phyloP scores from a whole-genome alignment of 108 stramenopile species.

The Nitzschia sp. region DNA sequence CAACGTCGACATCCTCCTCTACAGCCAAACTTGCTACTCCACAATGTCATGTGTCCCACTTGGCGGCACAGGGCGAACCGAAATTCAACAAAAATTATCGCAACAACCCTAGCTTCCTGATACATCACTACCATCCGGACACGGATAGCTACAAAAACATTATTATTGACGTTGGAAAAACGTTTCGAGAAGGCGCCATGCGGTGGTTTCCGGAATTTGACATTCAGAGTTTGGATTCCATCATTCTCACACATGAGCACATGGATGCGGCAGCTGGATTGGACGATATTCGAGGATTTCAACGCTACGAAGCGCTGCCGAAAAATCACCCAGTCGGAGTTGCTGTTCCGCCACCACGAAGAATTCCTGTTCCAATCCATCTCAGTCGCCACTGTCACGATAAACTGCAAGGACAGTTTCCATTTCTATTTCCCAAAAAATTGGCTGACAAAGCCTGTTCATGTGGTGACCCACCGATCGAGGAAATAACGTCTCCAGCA shows the following conservation, averaged over 20 bases:
- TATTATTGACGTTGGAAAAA: constrained; percentile 89
- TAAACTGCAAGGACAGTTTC: constrained; percentile 55
- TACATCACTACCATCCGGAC: constrained; percentile 41
- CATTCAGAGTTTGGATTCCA: constrained; percentile 66
- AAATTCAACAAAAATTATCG: constrained; percentile 81
- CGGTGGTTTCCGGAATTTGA: constrained; percentile 77
- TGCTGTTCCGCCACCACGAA: constrained; percentile 19
- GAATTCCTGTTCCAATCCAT: constrained; percentile 59
- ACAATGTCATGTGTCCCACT: constrained; percentile 54
- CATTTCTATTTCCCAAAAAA: constrained; percentile 66
- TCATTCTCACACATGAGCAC: constrained; percentile 84
- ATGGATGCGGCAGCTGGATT: constrained; percentile 81
- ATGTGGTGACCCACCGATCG: background rate
- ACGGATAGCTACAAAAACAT: constrained; percentile 42
- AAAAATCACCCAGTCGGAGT: background rate
- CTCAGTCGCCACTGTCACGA: constrained; percentile 53
- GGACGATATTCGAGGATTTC: constrained; percentile 86
- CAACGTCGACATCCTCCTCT: too few species aligned
- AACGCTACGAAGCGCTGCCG: constrained; percentile 25
- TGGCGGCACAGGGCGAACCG: constrained; percentile 75
- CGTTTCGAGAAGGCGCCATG: constrained; percentile 79
- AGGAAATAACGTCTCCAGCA: constrained; percentile 5
- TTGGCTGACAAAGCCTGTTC: background rate
- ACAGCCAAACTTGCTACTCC: constrained; percentile 17
- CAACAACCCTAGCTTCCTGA: constrained; percentile 80